Base-by-base conservation (phyloP, 2,329 filamentous ascomycete species). In the Westerdykella ornata region DNA sequence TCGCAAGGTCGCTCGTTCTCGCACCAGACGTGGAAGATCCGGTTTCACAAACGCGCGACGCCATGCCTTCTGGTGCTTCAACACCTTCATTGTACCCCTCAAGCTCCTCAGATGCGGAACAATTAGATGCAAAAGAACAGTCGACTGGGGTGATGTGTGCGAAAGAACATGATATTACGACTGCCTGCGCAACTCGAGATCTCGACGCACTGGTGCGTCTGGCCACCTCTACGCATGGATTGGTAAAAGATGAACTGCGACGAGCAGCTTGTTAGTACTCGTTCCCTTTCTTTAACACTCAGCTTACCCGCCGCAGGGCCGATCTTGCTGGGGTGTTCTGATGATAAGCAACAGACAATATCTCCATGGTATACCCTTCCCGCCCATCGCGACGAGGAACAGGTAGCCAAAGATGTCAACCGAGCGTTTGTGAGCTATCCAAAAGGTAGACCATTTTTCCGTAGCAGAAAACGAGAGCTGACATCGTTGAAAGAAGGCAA, bases 401-500 rank as follows among this genome's bases (percentile, higher is more conserved):
- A 98, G 68, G 88, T 98, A 30, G 77, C 82, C 58, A 76, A 97
- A 36, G 92, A 98, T 62, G 92, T 98, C 42, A 81, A 96, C 67
- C 79, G 92, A 42, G 89, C 92, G n/a, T 98, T 98, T 67, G 84
- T 97, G 46, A 94, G 96, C 70, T 98, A 98, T 64, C 92, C 92
- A 11, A 76, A 78, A 48, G 78, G 88, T 92, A 73, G 56, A 75
- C 36, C 16, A 16, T n/a, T 14, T 13, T 26, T 31, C 26, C 1
- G 14, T 6, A 33, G 31, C 31, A 31, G 8, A 11, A 36, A 39
- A 20, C 34, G 30, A 16, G 28, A 19, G 4, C 48, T 54, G 44
- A 57, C 43, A 19, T 42, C n/a, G 53, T 88, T 82, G 83, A 65
- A 75, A 82, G 59, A 79, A 82, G 9, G 76, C 8, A n/a, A 84